Base-by-base conservation (phyloP, 192 early-diverging fungal genomes). In the Coemansia sp. region DNA sequence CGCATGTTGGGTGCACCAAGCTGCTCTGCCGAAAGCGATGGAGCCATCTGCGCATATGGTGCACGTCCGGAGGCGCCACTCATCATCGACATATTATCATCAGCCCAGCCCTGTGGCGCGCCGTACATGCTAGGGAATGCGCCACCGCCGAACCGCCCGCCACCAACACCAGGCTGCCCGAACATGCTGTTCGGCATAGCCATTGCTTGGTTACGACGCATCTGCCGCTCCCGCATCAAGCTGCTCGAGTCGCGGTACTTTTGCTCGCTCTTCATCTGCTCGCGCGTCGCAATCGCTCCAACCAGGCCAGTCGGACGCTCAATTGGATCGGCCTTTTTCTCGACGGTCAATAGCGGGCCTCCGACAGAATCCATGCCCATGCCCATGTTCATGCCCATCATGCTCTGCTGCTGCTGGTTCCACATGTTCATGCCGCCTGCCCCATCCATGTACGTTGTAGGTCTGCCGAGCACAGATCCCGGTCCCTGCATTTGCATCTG, bases 161-260 rank as follows among this genome's bases (percentile, higher is more conserved):
- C 64, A 63, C 42, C 67, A 42, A 67, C 33, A 21, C 58, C 29
- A 15, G 45, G 48, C 37, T 65, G 63, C n/a, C 61, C 66, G 21
- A 61, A 40, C 35, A 58, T 40, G 51, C 62, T 66, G 60, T 72
- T 77, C 20, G 61, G 25, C 67, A 77, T 75, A 52, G 60, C 67
- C 77, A 79, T 71, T 13, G 72, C 74, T 57, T 83, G 81, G 64
- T 83, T 75, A 70, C 81, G 81, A 55, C 72, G 76, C 68, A 77
- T 82, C 69, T 82, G 81, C 34, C 76, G 75, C 70, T 83, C 81
- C 53, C 68, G 67, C 81, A 83, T 83, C 61, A 83, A 63, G 23
- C 75, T 78, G 72, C 69, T 79, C 35, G 83, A 77, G 61, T 84
- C 79, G 61, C 75, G 75, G 63, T 84, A 84, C 63, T 84, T 84